Base-by-base conservation (phyloP, 179 eudicot species). In the Dionaea muscipula region DNA sequence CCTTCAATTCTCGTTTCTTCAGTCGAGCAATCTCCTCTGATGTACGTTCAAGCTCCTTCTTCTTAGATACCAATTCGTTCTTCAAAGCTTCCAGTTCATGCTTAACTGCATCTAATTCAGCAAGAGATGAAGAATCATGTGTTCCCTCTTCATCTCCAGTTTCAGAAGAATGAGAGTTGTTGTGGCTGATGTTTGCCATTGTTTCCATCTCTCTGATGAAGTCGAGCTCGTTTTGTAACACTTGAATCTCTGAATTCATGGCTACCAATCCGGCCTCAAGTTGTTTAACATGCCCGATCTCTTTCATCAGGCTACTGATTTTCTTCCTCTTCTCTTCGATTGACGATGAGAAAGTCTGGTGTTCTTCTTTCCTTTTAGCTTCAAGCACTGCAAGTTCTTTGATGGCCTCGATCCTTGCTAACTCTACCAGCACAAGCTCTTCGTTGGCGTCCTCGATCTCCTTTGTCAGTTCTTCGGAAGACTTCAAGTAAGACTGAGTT, bases 371-470 rank as follows among this genome's bases (percentile, higher is more conserved):
- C 46, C 72, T 81, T 61, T 71, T 80, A 52, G 68, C 72, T 68
- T 88, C 82, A 60, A 84, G 68, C 40, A 62, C 89, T 31, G 59
- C 72, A 46, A 66, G 75, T 62, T 91, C 99, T 62, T 82, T 88
- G 19, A 68, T 31, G 11, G 99, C 99, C 70, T 91, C 89, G 17
- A 91, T 81, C 57, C 59, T 63, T 16, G 99, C 99, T 54, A 93
- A 66, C 72, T 93, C 95, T 49, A 82, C 95, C 40, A 93, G 68
- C 21, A 88, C 89, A 43, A 75, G 81, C 58, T 93, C 96, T 71
- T 88, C 96, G 36, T 78, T 81, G 7, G 69, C 73, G 54, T 81
- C 83, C 21, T 88, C 96, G 37, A 88, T 76, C 70, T 93, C 95
- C 54, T 47, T 68, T 56, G 56, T 63, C 2, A 85, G 59, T 22